Conservation (phyloP, 805 yeast genomes). For the Yarrowia sp. region DNA sequence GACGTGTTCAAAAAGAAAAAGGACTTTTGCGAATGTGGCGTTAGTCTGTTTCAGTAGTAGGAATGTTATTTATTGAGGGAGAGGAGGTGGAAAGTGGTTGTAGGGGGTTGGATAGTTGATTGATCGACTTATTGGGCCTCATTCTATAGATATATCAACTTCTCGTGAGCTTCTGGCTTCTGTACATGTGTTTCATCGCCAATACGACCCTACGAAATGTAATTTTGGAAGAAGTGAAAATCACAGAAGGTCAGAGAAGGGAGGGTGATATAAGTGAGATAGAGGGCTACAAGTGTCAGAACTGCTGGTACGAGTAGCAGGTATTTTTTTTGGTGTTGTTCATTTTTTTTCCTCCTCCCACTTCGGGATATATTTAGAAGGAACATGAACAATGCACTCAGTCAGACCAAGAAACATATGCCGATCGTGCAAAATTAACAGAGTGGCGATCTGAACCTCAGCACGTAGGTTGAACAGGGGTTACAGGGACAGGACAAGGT, state of each 20-base stretch:
- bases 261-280: not conserved
- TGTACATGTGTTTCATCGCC: not conserved
- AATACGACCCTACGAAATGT: not conserved
- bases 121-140: not conserved
- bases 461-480: too few relatives aligned
- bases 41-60: not conserved
- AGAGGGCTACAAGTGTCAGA: too few relatives aligned
- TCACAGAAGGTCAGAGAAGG: not conserved
- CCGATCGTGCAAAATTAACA: too few relatives aligned
- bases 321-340: too few relatives aligned
- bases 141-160: not conserved
- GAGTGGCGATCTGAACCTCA: too few relatives aligned
- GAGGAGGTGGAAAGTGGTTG: not conserved
- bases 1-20: conserved; percentile 13
- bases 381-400: too few relatives aligned
- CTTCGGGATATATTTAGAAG: too few relatives aligned
- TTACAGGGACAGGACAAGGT: too few relatives aligned
- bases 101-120: not conserved
- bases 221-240: not conserved
- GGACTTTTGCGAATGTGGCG: conserved; percentile 13
- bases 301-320: too few relatives aligned
- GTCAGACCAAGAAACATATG: too few relatives aligned
- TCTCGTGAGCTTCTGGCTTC: not conserved
- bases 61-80: not conserved
- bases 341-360: too few relatives aligned